Evolutionary conservation across 129 eudicot genomes (phyloP), one percentile per base, ranked within the genome.

Genomic region (Gnaphalium uliginosum): DNA sequence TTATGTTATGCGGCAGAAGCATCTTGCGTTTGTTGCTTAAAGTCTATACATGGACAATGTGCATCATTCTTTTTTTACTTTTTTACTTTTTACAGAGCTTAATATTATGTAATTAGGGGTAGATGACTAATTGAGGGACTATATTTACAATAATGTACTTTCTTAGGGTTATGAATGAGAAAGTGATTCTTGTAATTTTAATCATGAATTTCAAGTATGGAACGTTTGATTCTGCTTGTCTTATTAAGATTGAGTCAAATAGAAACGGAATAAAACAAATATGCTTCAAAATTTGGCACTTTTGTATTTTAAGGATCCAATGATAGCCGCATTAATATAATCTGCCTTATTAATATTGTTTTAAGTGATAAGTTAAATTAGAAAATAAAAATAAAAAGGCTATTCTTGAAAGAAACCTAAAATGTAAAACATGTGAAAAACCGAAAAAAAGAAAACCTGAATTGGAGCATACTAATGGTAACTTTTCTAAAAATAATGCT

Each of bases 231-330:
- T 53, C 32, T 41, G 9, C 19, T 66, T 79, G 78, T 65, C 83
- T 79, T 65, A 19, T 64, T 72, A 48, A 29, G 78, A 51, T 2
- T 8, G 25, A 30, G 78, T 73, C 78, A 79, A 54, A 72, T 73
- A 65, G 74, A 73, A 79, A 72, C 74, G 29, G 79, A 65, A 65
- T 79, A 79, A 79, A 64, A 60, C 26, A 51, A 33, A 62, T 54
- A 33, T 25, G 73, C 67, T 33, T 63, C 68, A 35, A 53, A 17
- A 33, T 79, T 66, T 79, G 74, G 83, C 78, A 72, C 2, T 53
- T 79, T 79, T 56, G 46, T 26, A 65, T 57, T 65, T 54, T 53
- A 19, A 32, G 37, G 39, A 70, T 70, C 69, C 81, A 10, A 77
- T 37, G 60, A 58, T 56, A 57, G 67, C 27, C 69, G 39, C 72